Percentiles rank a stretch among this genome's conserved stretches.
Conservation (phyloP, 805 yeast species). For the Cyberlindnera americana region DNA sequence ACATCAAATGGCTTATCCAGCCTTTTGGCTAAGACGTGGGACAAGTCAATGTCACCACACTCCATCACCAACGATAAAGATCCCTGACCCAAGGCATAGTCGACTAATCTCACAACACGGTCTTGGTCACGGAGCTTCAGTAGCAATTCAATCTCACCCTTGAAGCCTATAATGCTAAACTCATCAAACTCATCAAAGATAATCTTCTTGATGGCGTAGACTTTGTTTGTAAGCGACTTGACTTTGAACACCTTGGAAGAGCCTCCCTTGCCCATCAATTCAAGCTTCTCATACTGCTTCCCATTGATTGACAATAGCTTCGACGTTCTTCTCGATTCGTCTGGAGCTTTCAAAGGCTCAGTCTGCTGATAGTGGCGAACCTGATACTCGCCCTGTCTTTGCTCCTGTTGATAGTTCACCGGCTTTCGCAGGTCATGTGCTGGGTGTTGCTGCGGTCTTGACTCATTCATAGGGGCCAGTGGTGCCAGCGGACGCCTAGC, state of each 20-base stretch:
- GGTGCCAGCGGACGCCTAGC: slow-evolving; percentile 24
- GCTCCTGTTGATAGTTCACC: slow-evolving; percentile 2
- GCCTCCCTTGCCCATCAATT: slow-evolving; percentile 86
- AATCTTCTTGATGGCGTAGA: slow-evolving; percentile 80
- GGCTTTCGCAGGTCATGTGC: slow-evolving; percentile 6
- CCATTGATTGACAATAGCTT: slow-evolving; percentile 47
- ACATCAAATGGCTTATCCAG: slow-evolving; percentile 52
- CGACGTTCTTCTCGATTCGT: slow-evolving; percentile 14
- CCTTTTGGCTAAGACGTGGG: slow-evolving; percentile 68
- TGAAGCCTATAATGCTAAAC: slow-evolving; percentile 68
- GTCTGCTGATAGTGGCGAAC: slow-evolving; percentile 19
- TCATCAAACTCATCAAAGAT: slow-evolving; percentile 79
- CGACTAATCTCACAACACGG: slow-evolving; percentile 76
- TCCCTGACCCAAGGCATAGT: slow-evolving; percentile 64
- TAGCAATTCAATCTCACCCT: slow-evolving; percentile 83
- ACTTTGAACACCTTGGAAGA: slow-evolving; percentile 88
- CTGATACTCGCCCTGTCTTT: slow-evolving; percentile 9
- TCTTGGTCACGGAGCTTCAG: slow-evolving; percentile 53
- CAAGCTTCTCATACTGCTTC: slow-evolving; percentile 66
- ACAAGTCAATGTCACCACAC: slow-evolving; percentile 89
- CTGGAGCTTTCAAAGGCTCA: slow-evolving; percentile 26
- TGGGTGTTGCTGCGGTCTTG: slow-evolving; percentile 12
- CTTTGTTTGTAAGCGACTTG: slow-evolving; percentile 49
- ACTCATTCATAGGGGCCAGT: slow-evolving; percentile 17
- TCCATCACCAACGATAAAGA: slow-evolving; percentile 81